Base-by-base conservation (phyloP, 2,329 filamentous ascomycete genomes). In the Furcasterigmium sp. region DNA sequence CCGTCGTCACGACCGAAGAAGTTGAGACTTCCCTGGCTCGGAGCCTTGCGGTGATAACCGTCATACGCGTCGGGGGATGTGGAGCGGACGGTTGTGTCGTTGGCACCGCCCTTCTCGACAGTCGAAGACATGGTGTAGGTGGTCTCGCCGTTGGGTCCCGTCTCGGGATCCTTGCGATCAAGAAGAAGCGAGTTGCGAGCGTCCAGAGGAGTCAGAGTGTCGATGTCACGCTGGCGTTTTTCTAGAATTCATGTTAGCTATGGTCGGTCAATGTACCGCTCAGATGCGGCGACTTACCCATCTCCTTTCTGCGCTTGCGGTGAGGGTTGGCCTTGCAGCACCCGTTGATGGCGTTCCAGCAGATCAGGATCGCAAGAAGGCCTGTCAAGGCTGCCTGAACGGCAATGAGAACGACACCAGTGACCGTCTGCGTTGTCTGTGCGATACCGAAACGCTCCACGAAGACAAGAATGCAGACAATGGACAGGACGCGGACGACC, bases 391-490 rank as follows among this genome's bases (percentile, higher is more conserved):
- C 78, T 0, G 87, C 87, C 66, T 98, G 93, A 5, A 97, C 76
- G n/a, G 84, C 88, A 52, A 97, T 93, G 46, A 98, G 76, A 14
- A 90, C 87, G n/a, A 97, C 80, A 43, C 93, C 93, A 14, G 88
- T 91, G 39, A 97, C 80, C 0, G 93, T 97, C 71, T 96, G 89
- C 9, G 91, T 96, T 9, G 91, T 95, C 64, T 96, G 84, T 6
- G 82, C 77, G 53, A 98, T 84, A 45, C 87, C 87, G 42, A 98
- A 82, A 67, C 97, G 85, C 60, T 97, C 86, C 21, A 97, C 91
- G 56, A 97, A 98, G 41, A 97, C 75, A 51, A 98, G 69, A 54
- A 97, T 88, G 68, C 91, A 95, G 43, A 80, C 76, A 7, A 96
- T 86, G 0, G 91, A 96, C 40, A 96, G 69, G 11, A 95, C 85